Conservation (phyloP, 306 rosid species). For the Erythrophleum fordii region DNA sequence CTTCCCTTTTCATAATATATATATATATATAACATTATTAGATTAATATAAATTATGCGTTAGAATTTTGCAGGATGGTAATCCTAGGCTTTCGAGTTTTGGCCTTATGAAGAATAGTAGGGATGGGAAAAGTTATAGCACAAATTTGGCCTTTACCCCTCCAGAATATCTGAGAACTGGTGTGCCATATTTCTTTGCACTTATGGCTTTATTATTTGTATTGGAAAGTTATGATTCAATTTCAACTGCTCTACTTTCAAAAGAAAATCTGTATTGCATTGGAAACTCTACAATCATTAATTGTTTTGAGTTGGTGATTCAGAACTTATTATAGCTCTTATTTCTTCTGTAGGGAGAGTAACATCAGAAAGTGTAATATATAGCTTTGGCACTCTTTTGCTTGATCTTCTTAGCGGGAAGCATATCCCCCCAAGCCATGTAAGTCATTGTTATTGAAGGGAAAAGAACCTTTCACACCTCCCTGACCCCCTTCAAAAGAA, state of each 20-base stretch:
- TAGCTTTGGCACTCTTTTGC: conserved; percentile 87
- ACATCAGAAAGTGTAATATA: conserved; percentile 85
- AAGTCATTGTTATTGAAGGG: conserved; percentile 43
- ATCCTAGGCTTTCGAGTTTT: conserved; percentile 81
- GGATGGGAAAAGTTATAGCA: conserved; percentile 87
- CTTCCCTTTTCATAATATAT: conserved; percentile 10
- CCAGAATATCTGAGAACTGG: conserved; percentile 92
- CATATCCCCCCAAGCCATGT: conserved; percentile 89
- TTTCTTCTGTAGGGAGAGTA: conserved; percentile 66
- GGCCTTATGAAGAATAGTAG: conserved; percentile 89
- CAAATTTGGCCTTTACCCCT: conserved; percentile 89
- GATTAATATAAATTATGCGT: conserved; percentile 32
- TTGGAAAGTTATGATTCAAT: neutral
- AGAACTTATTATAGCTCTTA: conserved; percentile 33
- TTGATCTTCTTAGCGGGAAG: conserved; percentile 86
- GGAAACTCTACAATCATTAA: neutral
- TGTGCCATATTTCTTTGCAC: conserved; percentile 29
- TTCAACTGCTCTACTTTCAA: neutral
- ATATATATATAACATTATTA: neutral
- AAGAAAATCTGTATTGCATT: conserved; percentile 11
- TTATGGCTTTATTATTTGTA: neutral
- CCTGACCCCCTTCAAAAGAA: neutral
- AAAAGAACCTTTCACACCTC: neutral
- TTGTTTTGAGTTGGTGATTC: conserved; percentile 10
- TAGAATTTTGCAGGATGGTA: conserved; percentile 71